These are phyloP conservation scores for Verticillium longisporum DNA, from an alignment of 2,329 filamentous ascomycete species.

Conservation along the genomic window DNA sequence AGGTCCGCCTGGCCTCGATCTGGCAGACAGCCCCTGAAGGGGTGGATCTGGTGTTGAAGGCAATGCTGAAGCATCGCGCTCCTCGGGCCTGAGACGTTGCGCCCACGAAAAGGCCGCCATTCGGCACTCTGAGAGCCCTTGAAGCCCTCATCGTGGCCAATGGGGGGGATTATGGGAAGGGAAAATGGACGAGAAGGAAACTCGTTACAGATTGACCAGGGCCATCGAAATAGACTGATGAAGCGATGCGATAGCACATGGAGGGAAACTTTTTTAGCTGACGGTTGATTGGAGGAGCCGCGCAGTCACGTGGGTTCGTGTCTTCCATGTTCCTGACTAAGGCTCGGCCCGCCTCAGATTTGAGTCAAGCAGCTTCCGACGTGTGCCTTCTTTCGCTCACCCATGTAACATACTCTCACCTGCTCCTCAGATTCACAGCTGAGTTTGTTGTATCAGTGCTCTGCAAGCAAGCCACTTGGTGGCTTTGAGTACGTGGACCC, in stretches of 20 bases:
- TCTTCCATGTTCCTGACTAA: background rate
- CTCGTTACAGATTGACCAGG: slow-evolving; percentile 2
- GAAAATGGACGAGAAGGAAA: slow-evolving; percentile 1
- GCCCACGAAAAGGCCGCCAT: slow-evolving; percentile 27
- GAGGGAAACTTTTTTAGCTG: slow-evolving; percentile 16
- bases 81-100: slow-evolving; percentile 18
- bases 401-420: no score
- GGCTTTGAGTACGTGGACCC: no score
- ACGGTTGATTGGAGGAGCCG: slow-evolving; percentile 5
- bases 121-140: slow-evolving; percentile 32
- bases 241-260: slow-evolving; percentile 10
- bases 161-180: slow-evolving; percentile 1
- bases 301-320: slow-evolving; percentile 12
- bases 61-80: slow-evolving; percentile 18
- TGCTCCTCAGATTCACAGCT: no score
- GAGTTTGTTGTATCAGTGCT: no score
- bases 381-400: no score
- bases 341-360: background rate
- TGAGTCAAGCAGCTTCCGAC: no score
- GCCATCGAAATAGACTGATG: slow-evolving; percentile 10
- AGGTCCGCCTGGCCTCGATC: slow-evolving; percentile 17
- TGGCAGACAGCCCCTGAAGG: background rate
- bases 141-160: slow-evolving; percentile 30
- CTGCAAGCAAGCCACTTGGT: no score
- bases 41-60: slow-evolving; percentile 14